Evolutionary conservation across 441 rosid species (phyloP), one percentile per base, ranked within the genome.

Genomic region (Gossypium trilobum): DNA sequence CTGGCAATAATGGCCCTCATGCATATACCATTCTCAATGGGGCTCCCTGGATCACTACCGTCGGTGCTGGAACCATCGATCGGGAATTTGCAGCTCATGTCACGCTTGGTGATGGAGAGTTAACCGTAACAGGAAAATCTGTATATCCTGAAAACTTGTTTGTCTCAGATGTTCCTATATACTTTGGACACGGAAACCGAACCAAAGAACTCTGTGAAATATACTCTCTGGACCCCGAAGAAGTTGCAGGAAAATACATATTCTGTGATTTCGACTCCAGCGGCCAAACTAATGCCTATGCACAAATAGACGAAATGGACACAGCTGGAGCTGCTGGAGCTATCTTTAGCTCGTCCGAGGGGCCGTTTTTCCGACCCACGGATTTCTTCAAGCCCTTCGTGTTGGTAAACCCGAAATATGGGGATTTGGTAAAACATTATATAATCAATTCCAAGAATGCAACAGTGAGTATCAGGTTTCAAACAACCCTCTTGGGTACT

Each of bases 61-160:
- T 85, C 2, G 87, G 75, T n/a, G 90, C 90, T 7, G 88, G 94
- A 74, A 85, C 92, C 3, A 3, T 77, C 61, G 90, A 86, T 71
- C 75, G 94, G 0, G 78, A 79, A 54, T 85, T 86, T 23, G 79
- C 65, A 46, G 20, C 81, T 22, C 70, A 65, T 11, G 56, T 65
- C 20, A 65, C 39, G 19, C 6, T 65, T 65, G 56, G 70, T 6
- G 44, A 68, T 29, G 78, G 83, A 3, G 42, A 25, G 46, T 27
- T 77, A 1, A 74, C 80, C 0, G 65, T 87, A 31, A 66, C 74
- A 0, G 82, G 89, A 70, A 75, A 72, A 77, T 82, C 88, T 8
- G 19, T 74, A 0, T 86, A 78, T 75, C 88, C 85, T 0, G 82
- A 82, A 56, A 79, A 80, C 51, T 68, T 86, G 60, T 77, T 74